These are phyloP conservation scores for Aquanectria penicillioides DNA, from an alignment of 2,329 filamentous ascomycete species.

Conservation along the genomic window DNA sequence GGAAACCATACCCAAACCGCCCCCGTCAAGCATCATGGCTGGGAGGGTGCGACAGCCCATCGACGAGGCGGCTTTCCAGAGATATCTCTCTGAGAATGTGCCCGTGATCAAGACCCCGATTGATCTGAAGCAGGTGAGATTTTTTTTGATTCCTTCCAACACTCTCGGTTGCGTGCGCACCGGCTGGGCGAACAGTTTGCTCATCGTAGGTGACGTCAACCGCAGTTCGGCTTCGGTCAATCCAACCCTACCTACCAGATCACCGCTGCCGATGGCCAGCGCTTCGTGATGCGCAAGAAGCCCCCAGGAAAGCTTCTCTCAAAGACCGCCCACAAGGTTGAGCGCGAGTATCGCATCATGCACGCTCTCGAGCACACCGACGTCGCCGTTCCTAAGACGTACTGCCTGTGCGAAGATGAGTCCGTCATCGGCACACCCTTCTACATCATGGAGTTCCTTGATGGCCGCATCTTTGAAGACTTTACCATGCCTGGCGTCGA, in stretches of 20 bases:
- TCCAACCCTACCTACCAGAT: constrained; percentile 97
- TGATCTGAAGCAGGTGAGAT: constrained; percentile 84
- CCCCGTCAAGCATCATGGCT: constrained; percentile 67
- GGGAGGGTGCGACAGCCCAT: constrained; percentile 91
- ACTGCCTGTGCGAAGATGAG: constrained; percentile 86
- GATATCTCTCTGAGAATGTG: constrained; percentile 81
- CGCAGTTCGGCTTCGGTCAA: constrained; percentile 94
- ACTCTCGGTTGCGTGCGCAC: neutral
- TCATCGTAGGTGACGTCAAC: constrained; percentile 11
- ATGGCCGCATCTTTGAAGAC: constrained; percentile 94
- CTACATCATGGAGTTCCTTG: constrained; percentile 96
- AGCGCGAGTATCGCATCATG: constrained; percentile 93
- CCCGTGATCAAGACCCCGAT: constrained; percentile 85
- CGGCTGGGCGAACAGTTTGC: constrained; percentile 10
- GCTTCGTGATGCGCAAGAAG: constrained; percentile 96
- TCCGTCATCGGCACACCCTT: constrained; percentile 87
- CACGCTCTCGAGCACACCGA: constrained; percentile 81
- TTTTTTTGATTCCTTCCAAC: neutral
- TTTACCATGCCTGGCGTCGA: constrained; percentile 79
- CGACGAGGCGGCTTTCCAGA: constrained; percentile 80
- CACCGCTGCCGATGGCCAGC: constrained; percentile 73
- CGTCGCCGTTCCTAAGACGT: constrained; percentile 86
- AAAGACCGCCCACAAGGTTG: constrained; percentile 94
- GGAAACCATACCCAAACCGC: no score
- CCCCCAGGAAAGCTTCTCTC: constrained; percentile 94